Evolutionary conservation across 148 eudicot species (phyloP).

Genomic region (Rhododendron molle): DNA sequence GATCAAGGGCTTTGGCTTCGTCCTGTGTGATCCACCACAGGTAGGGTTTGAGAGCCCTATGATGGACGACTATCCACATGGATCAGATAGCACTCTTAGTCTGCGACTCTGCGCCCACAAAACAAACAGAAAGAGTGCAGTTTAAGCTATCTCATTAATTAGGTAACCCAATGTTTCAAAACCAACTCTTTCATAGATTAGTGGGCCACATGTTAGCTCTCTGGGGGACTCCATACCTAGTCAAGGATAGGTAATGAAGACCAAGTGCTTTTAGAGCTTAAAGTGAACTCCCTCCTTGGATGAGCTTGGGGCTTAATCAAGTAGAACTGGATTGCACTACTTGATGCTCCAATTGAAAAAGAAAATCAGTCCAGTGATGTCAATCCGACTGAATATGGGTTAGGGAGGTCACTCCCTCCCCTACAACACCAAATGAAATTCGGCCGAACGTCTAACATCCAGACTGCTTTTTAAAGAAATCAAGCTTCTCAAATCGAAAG

Average conservation of each 20-base stretch:
- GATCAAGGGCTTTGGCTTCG: background rate
- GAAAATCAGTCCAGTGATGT: background rate
- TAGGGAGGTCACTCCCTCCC: constrained; percentile 5
- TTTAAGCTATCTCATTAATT: background rate
- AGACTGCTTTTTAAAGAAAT: background rate
- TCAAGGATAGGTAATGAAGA: background rate
- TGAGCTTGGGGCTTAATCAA: background rate
- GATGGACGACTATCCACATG: background rate
- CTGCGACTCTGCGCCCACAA: background rate
- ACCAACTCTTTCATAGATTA: background rate
- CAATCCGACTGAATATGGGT: background rate
- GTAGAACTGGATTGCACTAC: background rate
- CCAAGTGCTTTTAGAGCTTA: background rate
- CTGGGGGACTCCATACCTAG: background rate
- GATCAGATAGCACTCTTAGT: background rate
- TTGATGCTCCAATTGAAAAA: background rate
- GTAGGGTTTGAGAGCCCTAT: background rate
- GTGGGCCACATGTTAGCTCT: background rate
- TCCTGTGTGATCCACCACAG: background rate
- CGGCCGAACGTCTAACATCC: background rate
- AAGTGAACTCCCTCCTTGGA: background rate
- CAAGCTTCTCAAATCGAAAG: background rate
- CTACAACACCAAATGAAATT: constrained; percentile 7
- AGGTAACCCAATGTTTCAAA: background rate
- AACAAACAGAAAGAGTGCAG: background rate